These are phyloP conservation scores for Suhomyces tanzawaensis DNA, from an alignment of 805 yeast genomes.

Conservation along the genomic window DNA sequence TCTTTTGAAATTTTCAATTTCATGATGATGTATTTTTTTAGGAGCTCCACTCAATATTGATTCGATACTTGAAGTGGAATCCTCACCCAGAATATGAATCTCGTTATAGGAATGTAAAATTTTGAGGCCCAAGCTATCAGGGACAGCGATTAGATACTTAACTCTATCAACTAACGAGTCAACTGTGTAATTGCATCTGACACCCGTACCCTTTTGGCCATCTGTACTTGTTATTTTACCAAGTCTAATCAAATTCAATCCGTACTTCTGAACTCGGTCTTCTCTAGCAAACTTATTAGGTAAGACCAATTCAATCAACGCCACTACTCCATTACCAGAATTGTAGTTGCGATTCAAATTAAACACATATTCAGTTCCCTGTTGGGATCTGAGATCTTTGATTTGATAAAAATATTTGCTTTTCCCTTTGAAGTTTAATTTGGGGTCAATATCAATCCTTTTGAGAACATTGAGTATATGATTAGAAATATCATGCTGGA, in stretches of 20 bases:
- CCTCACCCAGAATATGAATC: not conserved
- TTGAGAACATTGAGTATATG: constrained; percentile 19
- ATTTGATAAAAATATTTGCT: constrained; percentile 32
- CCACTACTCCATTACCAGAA: constrained; percentile 8
- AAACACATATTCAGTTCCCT: constrained; percentile 4
- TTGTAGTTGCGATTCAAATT: constrained; percentile 1
- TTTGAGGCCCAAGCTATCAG: not conserved
- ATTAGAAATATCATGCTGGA: constrained; percentile 6
- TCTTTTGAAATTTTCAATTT: not conserved
- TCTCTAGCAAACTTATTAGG: constrained; percentile 24
- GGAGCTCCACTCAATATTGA: not conserved
- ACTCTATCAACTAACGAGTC: constrained; percentile 10
- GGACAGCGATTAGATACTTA: constrained; percentile 6
- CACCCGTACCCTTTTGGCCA: constrained; percentile 3
- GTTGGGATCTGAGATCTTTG: constrained; percentile 6
- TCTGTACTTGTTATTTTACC: constrained; percentile 7
- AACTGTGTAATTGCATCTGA: not conserved
- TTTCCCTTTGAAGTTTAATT: constrained; percentile 16
- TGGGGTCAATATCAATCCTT: constrained; percentile 16
- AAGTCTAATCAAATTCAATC: constrained; percentile 17
- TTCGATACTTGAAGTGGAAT: not conserved
- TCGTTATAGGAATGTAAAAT: not conserved
- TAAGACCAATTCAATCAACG: constrained; percentile 23
- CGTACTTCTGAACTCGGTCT: constrained; percentile 20
- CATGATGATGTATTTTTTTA: not conserved